Base-by-base conservation (phyloP, 345 rosid species). In the Salix koriyanagi region DNA sequence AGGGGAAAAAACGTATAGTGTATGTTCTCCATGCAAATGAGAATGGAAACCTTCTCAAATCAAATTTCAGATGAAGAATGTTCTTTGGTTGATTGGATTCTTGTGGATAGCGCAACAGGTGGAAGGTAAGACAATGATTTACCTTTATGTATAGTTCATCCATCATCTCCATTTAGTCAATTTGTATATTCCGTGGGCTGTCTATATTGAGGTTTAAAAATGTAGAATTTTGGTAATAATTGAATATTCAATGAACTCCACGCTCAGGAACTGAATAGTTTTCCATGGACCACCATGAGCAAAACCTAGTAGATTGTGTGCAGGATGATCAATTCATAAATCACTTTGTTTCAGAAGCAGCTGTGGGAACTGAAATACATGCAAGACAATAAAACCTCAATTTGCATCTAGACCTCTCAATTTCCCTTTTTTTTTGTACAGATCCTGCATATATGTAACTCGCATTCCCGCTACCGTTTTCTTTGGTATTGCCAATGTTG, bases 61-160 rank as follows among this genome's bases (percentile, higher is more conserved):
- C 86, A 83, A 79, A 85, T 91, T 82, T 84, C 93, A 15, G 89
- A 87, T 60, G 88, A 87, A 79, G 92, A 91, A 50, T 81, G 86
- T 77, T 83, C 86, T 62, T 78, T 89, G 67, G 90, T 89, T 67
- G 98, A 93, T 75, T 89, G 96, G 98, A 80, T 96, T 85, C 96
- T 91, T 21, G 89, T 89, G 7, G 98, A 93, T 80, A 91, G 97
- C 77, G 96, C 94, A 58, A 88, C 82, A 42, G 98, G 98, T 81
- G 98, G 98, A 79, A 93, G 96, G 98, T 93, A 50, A 74, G 71
- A 15, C 19, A 26, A 11, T 46, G 21, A 64, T 41, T 28, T 64
- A 16, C 26, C 61, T 48, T 26, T 19, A n/a, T 13, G n/a, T 13
- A 10, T 11, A 10, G 67, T 15, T 6, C 15, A n/a, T 23, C 62